Evolutionary conservation across 495 filamentous ascomycete genomes (phyloP), one percentile per base, ranked within the genome.

Genomic region (Evansstolkia leycettana): DNA sequence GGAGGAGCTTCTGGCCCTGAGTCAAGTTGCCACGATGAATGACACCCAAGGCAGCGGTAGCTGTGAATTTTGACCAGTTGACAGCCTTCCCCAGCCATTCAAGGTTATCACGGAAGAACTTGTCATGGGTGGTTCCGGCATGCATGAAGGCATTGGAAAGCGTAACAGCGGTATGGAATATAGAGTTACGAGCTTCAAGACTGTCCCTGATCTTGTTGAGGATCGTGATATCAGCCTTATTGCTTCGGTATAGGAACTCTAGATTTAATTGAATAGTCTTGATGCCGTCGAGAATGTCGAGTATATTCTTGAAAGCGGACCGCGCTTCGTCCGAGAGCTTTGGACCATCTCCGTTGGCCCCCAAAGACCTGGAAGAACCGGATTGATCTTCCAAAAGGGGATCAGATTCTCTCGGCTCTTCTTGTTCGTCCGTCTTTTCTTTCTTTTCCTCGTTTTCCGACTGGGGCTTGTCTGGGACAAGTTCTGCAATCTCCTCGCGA

Each of bases 121-220:
- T 85, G 56, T 96, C 92, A 41, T 89, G 87, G 0, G 89, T 95
- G 6, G 92, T 96, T 23, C 92, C 92, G n/a, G 92, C 84, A 49
- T 99, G 90, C 89, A 96, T 99, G 57, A 99, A 96, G 9, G 86
- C 92, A 53, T 95, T 95, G 41, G 90, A 89, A 43, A 99, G 85
- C 0, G 90, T 96, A 26, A 96, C 85, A 1, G 87, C 84, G 3
- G 82, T 90, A 57, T 99, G 92, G 71, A 95, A 99, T 37, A 99
- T 99, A 16, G 90, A 96, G 56, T 95, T 95, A 23, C 92, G 72
- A 27, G 84, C 84, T 52, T 99, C 92, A 16, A 99, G 64, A 43
- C 87, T 94, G 56, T 99, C 90, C 20, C 86, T 78, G 26, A 96
- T 75, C 62, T 94, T 96, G 65, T 94, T 95, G 35, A 99, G 72